Evolutionary conservation across 768 basidiomycete species (phyloP).

Genomic region (Daedalea quercina): DNA sequence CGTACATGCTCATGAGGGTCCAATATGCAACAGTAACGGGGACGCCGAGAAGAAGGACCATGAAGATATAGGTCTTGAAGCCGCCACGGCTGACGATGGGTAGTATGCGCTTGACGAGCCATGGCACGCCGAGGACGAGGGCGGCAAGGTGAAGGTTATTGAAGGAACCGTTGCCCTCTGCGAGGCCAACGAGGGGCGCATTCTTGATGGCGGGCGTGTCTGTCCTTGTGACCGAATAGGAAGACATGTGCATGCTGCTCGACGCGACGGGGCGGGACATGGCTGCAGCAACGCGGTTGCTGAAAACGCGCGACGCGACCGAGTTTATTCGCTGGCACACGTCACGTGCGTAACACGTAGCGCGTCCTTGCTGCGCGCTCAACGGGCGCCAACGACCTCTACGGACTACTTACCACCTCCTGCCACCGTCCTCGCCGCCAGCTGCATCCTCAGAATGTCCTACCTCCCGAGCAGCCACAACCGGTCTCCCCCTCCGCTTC

Average conservation of each 20-base stretch:
- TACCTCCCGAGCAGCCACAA: slow-evolving; percentile 33
- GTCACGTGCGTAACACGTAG: slow-evolving; percentile 3
- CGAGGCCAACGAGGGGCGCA: slow-evolving; percentile 74
- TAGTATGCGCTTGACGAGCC: slow-evolving; percentile 72
- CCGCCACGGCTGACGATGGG: slow-evolving; percentile 82
- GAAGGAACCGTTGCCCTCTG: slow-evolving; percentile 83
- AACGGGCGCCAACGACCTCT: not conserved
- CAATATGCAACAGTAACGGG: slow-evolving; percentile 86
- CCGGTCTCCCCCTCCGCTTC: slow-evolving; percentile 70
- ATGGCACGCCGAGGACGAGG: slow-evolving; percentile 76
- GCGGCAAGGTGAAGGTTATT: slow-evolving; percentile 74
- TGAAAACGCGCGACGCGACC: not conserved
- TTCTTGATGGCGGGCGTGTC: slow-evolving; percentile 76
- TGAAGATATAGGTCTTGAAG: slow-evolving; percentile 79
- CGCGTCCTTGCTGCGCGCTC: not conserved
- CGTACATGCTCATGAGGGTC: slow-evolving; percentile 79
- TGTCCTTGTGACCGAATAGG: slow-evolving; percentile 52
- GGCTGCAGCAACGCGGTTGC: not conserved
- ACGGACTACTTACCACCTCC: not conserved
- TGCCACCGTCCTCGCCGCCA: not conserved
- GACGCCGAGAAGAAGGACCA: slow-evolving; percentile 64
- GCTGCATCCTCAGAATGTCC: slow-evolving; percentile 10
- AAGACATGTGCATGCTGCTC: slow-evolving; percentile 27
- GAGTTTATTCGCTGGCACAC: not conserved
- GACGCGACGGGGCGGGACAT: slow-evolving; percentile 3